Evolutionary conservation across 148 eudicot species (phyloP), one percentile per base, ranked within the genome.

Genomic region (Chenopodium album): DNA sequence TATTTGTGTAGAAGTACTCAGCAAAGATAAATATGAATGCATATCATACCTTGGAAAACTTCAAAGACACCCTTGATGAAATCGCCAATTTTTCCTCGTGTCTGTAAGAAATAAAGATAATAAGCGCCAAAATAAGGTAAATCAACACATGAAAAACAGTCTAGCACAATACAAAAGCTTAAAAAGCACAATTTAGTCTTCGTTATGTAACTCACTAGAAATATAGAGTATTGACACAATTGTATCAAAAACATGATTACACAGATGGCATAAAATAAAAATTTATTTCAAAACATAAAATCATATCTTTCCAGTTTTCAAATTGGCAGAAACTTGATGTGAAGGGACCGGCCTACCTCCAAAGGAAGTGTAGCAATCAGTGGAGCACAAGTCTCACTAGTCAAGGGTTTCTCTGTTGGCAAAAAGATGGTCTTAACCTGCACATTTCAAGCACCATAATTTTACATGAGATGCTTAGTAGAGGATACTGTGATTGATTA

Each of bases 331-430:
- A 41, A 41, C 2, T 72, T 41, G 46, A 72, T 31, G 54, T 22
- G 50, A 70, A 70, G 56, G 67, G 20, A 84, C 37, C 7, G 56
- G 80, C 79, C 52, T 78, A 93, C 97, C 94, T 93, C 94, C 87
- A 93, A 86, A 44, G 94, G 93, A 65, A 93, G 90, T 56, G 97
- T 93, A 74, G 97, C 97, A 77, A 93, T 86, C 85, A 93, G 72
- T 19, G 97, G 94, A 84, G 97, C 97, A 89, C 91, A 91, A 73
- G 85, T 80, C 73, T 91, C 97, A 78, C 62, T 65, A 9, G 85
- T 91, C 85, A 93, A 80, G 12, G 89, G 78, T 64, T 85, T 87
- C 67, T 87, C 97, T 1, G 94, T 88, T n/a, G 94, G 91, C 70
- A 92, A 82, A 80, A 90, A 88, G 50, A 91, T 84, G 31, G 92